These are phyloP conservation scores for Clonostachys sp. DNA, from an alignment of 2,329 filamentous ascomycete species.

Conservation along the genomic window DNA sequence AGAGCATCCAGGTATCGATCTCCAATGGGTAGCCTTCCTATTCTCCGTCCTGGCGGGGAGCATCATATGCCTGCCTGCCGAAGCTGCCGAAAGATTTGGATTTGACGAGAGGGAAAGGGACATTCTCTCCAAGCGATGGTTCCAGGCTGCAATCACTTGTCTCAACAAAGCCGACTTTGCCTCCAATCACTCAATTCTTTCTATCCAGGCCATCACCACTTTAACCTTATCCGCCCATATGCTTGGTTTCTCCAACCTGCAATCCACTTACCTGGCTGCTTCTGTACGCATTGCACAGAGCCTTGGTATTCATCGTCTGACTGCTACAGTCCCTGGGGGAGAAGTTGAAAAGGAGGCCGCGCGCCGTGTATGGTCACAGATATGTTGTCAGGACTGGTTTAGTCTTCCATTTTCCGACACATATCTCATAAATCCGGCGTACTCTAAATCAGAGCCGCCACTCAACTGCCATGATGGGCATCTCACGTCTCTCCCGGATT, in stretches of 20 bases:
- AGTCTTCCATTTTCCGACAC: conserved; percentile 28
- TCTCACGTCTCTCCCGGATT: conserved; percentile 5
- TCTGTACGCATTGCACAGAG: conserved; percentile 40
- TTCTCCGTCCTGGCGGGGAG: conserved; percentile 36
- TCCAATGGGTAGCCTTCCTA: conserved; percentile 40
- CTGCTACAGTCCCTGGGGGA: conserved; percentile 9
- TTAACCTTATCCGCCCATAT: conserved; percentile 43
- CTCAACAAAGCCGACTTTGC: conserved; percentile 37
- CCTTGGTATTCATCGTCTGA: conserved; percentile 36
- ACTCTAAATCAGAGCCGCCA: conserved; percentile 20
- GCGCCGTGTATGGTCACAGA: conserved; percentile 26
- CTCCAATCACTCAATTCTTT: conserved; percentile 28
- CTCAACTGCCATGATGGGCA: conserved; percentile 27
- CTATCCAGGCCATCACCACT: conserved; percentile 39
- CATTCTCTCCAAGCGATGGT: conserved; percentile 35
- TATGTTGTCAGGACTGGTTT: conserved; percentile 30
- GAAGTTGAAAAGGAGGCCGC: conserved; percentile 19
- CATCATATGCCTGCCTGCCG: conserved; percentile 31
- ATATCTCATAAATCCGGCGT: conserved; percentile 27
- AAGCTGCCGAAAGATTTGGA: conserved; percentile 31
- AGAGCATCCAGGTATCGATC: conserved; percentile 12
- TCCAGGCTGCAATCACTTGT: conserved; percentile 35
- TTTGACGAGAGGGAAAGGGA: conserved; percentile 32
- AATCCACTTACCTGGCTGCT: conserved; percentile 35
- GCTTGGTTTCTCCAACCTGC: conserved; percentile 40